Percentiles rank a stretch among this genome's conserved stretches.
phyloP scores from a whole-genome alignment of 2,329 filamentous ascomycete species.

The Calonectria naviculata region DNA sequence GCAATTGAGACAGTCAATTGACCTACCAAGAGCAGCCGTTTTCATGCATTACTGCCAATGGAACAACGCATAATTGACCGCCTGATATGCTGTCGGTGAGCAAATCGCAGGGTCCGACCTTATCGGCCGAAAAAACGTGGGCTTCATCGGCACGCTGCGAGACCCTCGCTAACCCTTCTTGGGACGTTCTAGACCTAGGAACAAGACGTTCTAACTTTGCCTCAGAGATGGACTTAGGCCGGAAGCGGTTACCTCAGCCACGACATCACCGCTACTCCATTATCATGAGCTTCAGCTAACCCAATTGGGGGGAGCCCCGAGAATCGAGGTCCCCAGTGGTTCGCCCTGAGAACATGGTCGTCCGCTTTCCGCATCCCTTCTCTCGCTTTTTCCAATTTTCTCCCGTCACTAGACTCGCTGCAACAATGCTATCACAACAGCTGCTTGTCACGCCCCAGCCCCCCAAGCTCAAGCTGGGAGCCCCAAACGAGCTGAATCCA shows the following conservation, averaged over 20 bases:
- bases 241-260: conserved; percentile 34
- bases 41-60: too few relatives aligned
- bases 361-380: conserved; percentile 22
- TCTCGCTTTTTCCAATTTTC: conserved; percentile 2
- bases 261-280: conserved; percentile 3
- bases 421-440: conserved; percentile 32
- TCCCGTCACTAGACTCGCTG: neutral
- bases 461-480: conserved; percentile 16
- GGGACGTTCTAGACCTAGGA: neutral
- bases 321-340: neutral
- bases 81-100: neutral
- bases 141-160: neutral
- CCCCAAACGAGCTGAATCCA: conserved; percentile 21
- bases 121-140: neutral
- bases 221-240: conserved; percentile 27
- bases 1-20: neutral
- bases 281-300: conserved; percentile 20
- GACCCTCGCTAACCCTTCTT: neutral
- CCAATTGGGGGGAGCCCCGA: conserved; percentile 21
- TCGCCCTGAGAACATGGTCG: conserved; percentile 9
- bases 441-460: conserved; percentile 23
- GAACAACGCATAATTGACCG: neutral
- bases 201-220: neutral
- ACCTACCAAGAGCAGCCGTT: neutral
- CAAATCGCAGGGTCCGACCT: neutral